Evolutionary conservation across 2,329 filamentous ascomycete species (phyloP), one percentile per base, ranked within the genome.

Genomic region (Malbranchea cinnamomea): DNA sequence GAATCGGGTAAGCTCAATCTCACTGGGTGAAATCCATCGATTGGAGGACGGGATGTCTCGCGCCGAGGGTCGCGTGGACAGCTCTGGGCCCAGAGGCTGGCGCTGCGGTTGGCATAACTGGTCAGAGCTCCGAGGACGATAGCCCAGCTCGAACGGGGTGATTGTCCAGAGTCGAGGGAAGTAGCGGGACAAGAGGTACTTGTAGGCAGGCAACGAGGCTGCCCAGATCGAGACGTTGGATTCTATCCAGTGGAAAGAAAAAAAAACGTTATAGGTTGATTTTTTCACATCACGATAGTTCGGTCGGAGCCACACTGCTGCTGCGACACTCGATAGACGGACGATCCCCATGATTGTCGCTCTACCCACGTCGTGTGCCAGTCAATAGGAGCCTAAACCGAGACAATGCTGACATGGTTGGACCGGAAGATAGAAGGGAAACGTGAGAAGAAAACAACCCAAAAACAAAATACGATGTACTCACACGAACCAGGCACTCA

Each of bases 151-250:
- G 23, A 16, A 10, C 11, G 19, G 19, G 13, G 24, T 10, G 11
- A 28, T 6, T 19, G 18, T 6, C 35, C 32, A 35, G 11, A 31
- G 34, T n/a, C 22, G 15, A 4, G 35, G 35, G n/a, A 30, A 37
- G 13, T 33, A 12, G 8, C 35, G 32, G 12, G 26, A 13, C 8
- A 36, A 11, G 18, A 38, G 34, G 6, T 28, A 15, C 28, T 38
- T 38, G 15, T 36, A 18, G 6, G 36, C 31, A 10, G 34, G 34
- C n/a, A 17, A 11, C 10, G 28, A 30, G 8, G 31, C 33, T 7
- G 36, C 31, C 33, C 31, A 34, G 15, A 38, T 34, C 20, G 21
- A 30, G 6, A 32, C 28, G 29, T 32, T 38, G 11, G 27, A 6
- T 30, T 38, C 36, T 13, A 38, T 25, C 16, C 12, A 32, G n/a